Percentiles rank a stretch among this genome's conserved stretches.
phyloP scores from a whole-genome alignment of 2,329 filamentous ascomycete genomes.

The Phoma sp. region DNA sequence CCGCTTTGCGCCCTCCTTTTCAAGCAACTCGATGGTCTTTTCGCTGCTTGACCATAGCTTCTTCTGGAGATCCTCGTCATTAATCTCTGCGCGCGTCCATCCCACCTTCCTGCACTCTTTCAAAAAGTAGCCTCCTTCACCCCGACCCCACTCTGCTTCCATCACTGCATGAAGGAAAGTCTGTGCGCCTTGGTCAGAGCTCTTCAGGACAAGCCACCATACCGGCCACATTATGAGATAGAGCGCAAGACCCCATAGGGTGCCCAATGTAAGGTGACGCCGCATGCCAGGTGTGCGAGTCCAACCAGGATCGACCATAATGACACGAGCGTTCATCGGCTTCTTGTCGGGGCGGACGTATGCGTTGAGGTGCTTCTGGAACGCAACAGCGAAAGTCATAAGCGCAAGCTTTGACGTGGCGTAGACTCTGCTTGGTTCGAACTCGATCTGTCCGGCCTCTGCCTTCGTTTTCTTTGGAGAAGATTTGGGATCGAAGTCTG shows the following conservation, averaged over 20 bases:
- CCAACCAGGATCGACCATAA: constrained; percentile 86
- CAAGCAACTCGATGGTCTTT: constrained; percentile 77
- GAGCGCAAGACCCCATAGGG: constrained; percentile 75
- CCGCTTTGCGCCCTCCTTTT: constrained; percentile 76
- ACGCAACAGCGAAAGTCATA: constrained; percentile 86
- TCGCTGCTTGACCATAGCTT: constrained; percentile 87
- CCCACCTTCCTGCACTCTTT: constrained; percentile 87
- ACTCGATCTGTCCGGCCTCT: constrained; percentile 43
- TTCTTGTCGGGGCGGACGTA: constrained; percentile 84
- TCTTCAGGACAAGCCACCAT: constrained; percentile 89
- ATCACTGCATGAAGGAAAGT: constrained; percentile 85
- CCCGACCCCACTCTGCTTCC: constrained; percentile 73
- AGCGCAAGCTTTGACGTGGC: constrained; percentile 70
- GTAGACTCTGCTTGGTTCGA: constrained; percentile 54
- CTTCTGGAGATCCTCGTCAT: constrained; percentile 80
- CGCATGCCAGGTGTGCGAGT: constrained; percentile 85
- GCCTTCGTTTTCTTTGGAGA: constrained; percentile 65
- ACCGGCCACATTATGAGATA: constrained; percentile 81
- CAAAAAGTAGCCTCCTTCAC: constrained; percentile 72
- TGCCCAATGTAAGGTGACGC: constrained; percentile 84
- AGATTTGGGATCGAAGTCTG: constrained; percentile 58
- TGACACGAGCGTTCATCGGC: constrained; percentile 80
- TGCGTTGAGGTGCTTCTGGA: constrained; percentile 87
- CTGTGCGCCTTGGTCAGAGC: constrained; percentile 81
- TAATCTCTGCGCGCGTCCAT: constrained; percentile 73